These are phyloP conservation scores for Populus trichocarpa DNA, from an alignment of 441 rosid genomes.

Conservation along the genomic window DNA sequence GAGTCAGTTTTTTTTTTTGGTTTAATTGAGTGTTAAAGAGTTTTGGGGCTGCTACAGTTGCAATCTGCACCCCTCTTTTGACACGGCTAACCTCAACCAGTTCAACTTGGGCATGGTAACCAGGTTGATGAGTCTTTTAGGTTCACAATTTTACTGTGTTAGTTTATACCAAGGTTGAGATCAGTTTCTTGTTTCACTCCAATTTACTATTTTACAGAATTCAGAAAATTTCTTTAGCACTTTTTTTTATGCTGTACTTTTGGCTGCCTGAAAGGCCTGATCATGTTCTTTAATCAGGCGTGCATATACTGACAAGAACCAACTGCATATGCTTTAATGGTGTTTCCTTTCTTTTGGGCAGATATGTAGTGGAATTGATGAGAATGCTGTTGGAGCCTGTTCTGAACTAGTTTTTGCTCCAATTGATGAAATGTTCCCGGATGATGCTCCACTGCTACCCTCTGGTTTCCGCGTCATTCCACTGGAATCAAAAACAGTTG, in stretches of 20 bases:
- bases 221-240: background rate
- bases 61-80: background rate
- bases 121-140: background rate
- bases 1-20: background rate
- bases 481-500: slow-evolving; percentile 79
- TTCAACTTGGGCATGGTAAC: background rate
- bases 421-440: slow-evolving; percentile 94
- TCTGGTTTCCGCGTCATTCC: slow-evolving; percentile 98
- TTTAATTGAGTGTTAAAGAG: background rate
- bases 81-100: background rate
- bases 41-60: background rate
- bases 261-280: background rate
- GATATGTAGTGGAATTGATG: slow-evolving; percentile 95
- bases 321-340: background rate
- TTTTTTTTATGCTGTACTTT: background rate
- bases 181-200: background rate
- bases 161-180: background rate
- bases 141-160: background rate
- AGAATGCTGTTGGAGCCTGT: slow-evolving; percentile 87
- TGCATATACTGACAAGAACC: background rate
- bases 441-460: slow-evolving; percentile 92
- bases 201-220: background rate
- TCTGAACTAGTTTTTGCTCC: slow-evolving; percentile 96
- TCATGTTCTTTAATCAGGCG: background rate
- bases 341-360: slow-evolving; percentile 22